Percentiles rank a stretch among this genome's conserved stretches.
Conservation (phyloP, 148 eudicot species). For the Rhododendron simsii region DNA sequence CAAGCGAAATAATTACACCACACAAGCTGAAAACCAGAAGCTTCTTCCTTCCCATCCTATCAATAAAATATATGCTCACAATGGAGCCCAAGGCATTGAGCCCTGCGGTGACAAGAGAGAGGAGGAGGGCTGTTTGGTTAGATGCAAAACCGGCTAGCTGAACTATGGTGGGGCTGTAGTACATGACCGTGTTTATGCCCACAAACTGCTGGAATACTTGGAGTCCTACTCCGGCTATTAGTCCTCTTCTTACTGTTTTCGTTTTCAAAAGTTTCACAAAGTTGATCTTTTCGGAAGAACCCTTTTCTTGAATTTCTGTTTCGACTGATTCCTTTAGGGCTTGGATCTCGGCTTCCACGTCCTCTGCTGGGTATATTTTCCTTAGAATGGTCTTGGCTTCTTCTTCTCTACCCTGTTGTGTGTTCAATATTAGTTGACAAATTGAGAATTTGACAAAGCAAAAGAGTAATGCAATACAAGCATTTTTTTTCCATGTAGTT, state of each 20-base stretch:
- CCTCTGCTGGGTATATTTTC: conserved; percentile 46
- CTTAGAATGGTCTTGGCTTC: conserved; percentile 42
- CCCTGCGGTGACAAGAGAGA: conserved; percentile 61
- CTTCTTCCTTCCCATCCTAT: conserved; percentile 56
- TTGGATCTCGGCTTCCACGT: conserved; percentile 41
- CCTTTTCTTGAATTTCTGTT: conserved; percentile 32
- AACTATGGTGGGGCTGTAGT: conserved; percentile 62
- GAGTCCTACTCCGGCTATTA: conserved; percentile 53
- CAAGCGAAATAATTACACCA: conserved; percentile 46
- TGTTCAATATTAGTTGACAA: neutral
- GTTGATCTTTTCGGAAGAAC: conserved; percentile 5
- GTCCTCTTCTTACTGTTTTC: conserved; percentile 43
- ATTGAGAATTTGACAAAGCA: neutral
- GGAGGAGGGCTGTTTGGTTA: conserved; percentile 56
- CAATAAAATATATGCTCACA: conserved; percentile 59
- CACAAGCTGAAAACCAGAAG: conserved; percentile 43
- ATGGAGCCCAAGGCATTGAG: conserved; percentile 57
- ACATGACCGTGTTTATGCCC: conserved; percentile 72
- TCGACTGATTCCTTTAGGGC: conserved; percentile 54
- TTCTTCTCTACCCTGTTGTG: conserved; percentile 44
- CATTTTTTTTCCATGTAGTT: neutral
- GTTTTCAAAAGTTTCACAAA: conserved; percentile 28
- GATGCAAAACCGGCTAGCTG: conserved; percentile 60
- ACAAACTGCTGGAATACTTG: conserved; percentile 66
- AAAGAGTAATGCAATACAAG: neutral